Conservation (phyloP, 2,329 filamentous ascomycete genomes). For the Colletotrichum sojae region DNA sequence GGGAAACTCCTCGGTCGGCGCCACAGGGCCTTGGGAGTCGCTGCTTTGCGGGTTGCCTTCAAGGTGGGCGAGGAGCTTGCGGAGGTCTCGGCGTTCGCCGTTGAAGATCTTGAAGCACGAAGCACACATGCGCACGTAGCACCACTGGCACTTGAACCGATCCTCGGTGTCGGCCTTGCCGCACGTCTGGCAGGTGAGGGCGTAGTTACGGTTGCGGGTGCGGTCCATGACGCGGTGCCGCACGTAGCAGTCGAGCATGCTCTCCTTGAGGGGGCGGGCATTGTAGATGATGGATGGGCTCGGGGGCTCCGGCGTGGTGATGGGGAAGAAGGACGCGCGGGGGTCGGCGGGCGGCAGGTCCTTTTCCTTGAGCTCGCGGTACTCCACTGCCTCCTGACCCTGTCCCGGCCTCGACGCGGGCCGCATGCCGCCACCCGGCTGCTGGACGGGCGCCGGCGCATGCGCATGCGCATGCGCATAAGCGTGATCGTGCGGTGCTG, state of each 20-base stretch:
- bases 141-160: slow-evolving; percentile 65
- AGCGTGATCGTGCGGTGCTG: slow-evolving; percentile 19
- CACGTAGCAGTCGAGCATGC: slow-evolving; percentile 63
- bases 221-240: slow-evolving; percentile 64
- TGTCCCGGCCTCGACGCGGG: slow-evolving; percentile 20
- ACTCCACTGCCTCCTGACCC: slow-evolving; percentile 47
- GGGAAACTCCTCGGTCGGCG: background rate
- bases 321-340: slow-evolving; percentile 55
- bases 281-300: slow-evolving; percentile 56
- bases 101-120: slow-evolving; percentile 60
- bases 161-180: slow-evolving; percentile 59
- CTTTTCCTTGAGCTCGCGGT: slow-evolving; percentile 55
- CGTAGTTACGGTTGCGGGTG: slow-evolving; percentile 63
- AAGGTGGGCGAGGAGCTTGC: slow-evolving; percentile 55
- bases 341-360: slow-evolving; percentile 52
- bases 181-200: slow-evolving; percentile 69
- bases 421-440: slow-evolving; percentile 22
- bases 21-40: background rate
- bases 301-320: slow-evolving; percentile 46
- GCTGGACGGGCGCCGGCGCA: slow-evolving; percentile 9
- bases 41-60: slow-evolving; percentile 38
- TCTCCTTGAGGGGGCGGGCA: slow-evolving; percentile 59
- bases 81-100: slow-evolving; percentile 58
- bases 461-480: slow-evolving; percentile 2
- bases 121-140: slow-evolving; percentile 66